A percentile compares a stretch with the other conserved stretches of the same genome.
Conservation (phyloP, 1,139 yeast species). For the Geotrichum cucujoidarum region DNA sequence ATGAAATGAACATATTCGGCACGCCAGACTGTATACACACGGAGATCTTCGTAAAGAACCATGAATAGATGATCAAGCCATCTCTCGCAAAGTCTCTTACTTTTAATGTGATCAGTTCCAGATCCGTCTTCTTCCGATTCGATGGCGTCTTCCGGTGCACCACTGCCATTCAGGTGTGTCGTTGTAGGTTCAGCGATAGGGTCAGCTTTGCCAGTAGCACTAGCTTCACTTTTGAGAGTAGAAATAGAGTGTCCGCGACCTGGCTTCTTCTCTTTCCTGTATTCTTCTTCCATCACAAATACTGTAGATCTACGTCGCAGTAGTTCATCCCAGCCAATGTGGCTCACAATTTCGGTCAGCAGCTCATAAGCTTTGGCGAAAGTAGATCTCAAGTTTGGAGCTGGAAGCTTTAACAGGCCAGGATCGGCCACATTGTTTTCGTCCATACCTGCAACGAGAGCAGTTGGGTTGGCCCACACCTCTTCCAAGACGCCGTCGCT, state of each 20-base stretch:
- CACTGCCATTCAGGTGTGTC: background rate
- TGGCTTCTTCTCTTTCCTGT: conserved; percentile 38
- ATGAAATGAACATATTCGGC: conserved; percentile 80
- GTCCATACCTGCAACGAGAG: conserved; percentile 31
- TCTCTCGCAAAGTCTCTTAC: conserved; percentile 84
- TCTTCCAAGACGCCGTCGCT: conserved; percentile 58
- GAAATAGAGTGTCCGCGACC: conserved; percentile 23
- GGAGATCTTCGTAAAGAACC: conserved; percentile 80
- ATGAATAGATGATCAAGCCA: conserved; percentile 90
- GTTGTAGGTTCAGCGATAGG: background rate
- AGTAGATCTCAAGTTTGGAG: conserved; percentile 70
- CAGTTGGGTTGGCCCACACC: conserved; percentile 56
- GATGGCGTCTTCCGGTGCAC: background rate
- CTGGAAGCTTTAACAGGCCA: conserved; percentile 65
- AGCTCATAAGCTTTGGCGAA: conserved; percentile 75
- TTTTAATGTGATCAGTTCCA: conserved; percentile 40
- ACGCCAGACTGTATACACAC: conserved; percentile 86
- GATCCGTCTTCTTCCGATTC: conserved; percentile 7
- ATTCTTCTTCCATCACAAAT: conserved; percentile 95
- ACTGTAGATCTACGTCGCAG: conserved; percentile 74
- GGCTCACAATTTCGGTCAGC: conserved; percentile 61
- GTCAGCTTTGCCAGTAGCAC: conserved; percentile 20
- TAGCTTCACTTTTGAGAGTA: conserved; percentile 18
- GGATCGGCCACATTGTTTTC: conserved; percentile 52
- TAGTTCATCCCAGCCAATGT: conserved; percentile 87